These are phyloP conservation scores for Colletotrichum liriopes DNA, from an alignment of 2,329 filamentous ascomycete genomes.

Conservation along the genomic window DNA sequence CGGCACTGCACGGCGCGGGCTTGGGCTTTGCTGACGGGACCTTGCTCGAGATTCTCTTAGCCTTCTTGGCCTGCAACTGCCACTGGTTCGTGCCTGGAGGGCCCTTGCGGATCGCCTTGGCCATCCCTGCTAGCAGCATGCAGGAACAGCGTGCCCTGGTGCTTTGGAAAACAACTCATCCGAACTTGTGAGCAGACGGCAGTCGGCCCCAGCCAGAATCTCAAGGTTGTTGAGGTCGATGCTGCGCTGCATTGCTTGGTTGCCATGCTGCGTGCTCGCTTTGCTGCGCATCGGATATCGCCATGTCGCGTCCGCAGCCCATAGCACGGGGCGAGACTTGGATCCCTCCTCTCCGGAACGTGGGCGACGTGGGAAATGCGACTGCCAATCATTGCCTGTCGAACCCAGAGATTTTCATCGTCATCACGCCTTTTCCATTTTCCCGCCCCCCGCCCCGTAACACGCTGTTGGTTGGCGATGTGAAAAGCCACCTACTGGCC, in stretches of 20 bases:
- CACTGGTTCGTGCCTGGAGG: constrained; percentile 42
- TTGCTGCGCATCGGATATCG: not conserved
- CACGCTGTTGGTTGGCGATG: not conserved
- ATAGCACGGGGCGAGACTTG: not conserved
- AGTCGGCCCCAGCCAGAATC: not conserved
- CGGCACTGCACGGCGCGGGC: constrained; percentile 31
- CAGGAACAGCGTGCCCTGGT: constrained; percentile 41
- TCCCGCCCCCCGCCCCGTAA: too few relatives aligned
- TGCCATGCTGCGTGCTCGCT: not conserved
- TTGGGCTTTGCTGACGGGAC: constrained; percentile 30
- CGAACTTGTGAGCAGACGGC: constrained; percentile 19
- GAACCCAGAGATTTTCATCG: constrained; percentile 16
- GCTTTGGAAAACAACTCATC: constrained; percentile 35
- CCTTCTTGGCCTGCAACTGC: constrained; percentile 30
- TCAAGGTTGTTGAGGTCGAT: constrained; percentile 5
- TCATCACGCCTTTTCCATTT: constrained; percentile 20
- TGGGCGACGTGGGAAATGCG: constrained; percentile 32
- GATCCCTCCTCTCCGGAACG: constrained; percentile 15
- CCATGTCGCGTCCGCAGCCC: not conserved
- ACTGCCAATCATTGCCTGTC: constrained; percentile 34
- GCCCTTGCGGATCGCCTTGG: constrained; percentile 37
- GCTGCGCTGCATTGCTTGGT: constrained; percentile 7
- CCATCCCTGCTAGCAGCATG: constrained; percentile 40
- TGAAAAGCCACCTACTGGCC: not conserved
- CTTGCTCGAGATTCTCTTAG: constrained; percentile 14